Base-by-base conservation (phyloP, 331 rosid species). In the Stylosanthes scabra region DNA sequence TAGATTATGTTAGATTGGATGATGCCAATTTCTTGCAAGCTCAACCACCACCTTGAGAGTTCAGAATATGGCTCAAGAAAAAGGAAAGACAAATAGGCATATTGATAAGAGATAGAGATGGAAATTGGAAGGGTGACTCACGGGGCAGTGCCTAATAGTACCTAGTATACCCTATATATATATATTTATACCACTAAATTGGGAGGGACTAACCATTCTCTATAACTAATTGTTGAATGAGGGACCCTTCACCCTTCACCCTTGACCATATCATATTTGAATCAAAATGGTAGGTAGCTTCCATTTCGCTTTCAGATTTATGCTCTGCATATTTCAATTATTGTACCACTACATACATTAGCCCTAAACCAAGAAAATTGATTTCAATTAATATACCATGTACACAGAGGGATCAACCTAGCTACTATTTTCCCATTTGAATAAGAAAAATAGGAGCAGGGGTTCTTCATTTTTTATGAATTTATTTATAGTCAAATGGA, bases 261-360 rank as follows among this genome's bases (percentile, higher is more conserved):
- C 42, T 70, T 47, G 11, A 58, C 66, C 75, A 50, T 16, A 78
- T 66, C 40, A 71, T 31, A 31, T 76, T 45, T 71, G 39, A 54
- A 66, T 59, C 51, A 73, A 82, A 68, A 40, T 11, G 61, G 75
- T 20, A 8, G 12, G 13, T 47, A 73, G 16, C 78, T 82, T 74
- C 73, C 67, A 15, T 41, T 68, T 77, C 76, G 63, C 20, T 64
- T 47, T 45, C 56, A 11, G n/a, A 11, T n/a, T 50, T 13, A 11
- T 50, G 56, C 25, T 50, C 70, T 62, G 68, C 72, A 61, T 63
- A 80, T 74, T 46, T 74, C 66, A 58, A 75, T 70, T n/a, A 72
- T 72, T 75, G 65, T 55, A 54, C 74, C 28, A 55, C 64, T 20
- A 20, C 25, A 20, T 4, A 49, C 66, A 37, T 45, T 31, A 55